Base-by-base conservation (phyloP, 495 filamentous ascomycete species). In the Hyaloscypha bicolor region DNA sequence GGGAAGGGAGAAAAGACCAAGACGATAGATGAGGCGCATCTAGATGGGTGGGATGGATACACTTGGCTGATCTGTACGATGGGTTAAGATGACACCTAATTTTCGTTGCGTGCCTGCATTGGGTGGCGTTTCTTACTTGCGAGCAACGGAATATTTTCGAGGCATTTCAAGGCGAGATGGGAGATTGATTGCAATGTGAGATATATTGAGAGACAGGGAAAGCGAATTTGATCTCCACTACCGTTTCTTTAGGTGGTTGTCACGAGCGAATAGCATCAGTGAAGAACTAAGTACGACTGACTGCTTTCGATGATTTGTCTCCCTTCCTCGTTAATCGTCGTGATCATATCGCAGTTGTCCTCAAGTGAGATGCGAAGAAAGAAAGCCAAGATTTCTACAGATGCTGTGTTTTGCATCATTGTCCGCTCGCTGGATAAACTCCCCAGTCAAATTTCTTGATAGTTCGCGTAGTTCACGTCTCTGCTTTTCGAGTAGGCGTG, bases 1-100 rank as follows among this genome's bases (percentile, higher is more conserved):
- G 55, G 73, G 71, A 16, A 67, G 67, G 48, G 74, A 76, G n/a
- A 76, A 76, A 63, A 61, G 74, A 61, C 61, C 59, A 25, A 60
- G 71, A 11, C 45, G 63, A 58, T 59, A 60, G 53, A 58, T 65
- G 11, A 29, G 42, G 22, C 56, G 58, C n/a, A 65, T 60, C 37
- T 61, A 35, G 35, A 62, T 3, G 30, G 33, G 22, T 37, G 30
- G 32, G 19, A 60, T 16, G 56, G 39, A 31, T 32, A 29, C 16
- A 32, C 25, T 29, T 16, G 22, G 33, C 16, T n/a, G 33, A 22
- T 61, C 56, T 69, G 67, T 69, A 69, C 55, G 67, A 65, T 69
- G 55, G 52, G 42, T 52, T 61, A 42, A 65, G 55, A 61, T 55
- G 29, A 37, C 64, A 39, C 55, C 45, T 60, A 45, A 12, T 9